A percentile compares a stretch with the other conserved stretches of the same genome.
Evolutionary conservation across 1,284 basidiomycete genomes (phyloP).

Genomic region (Termitomyces sp.): DNA sequence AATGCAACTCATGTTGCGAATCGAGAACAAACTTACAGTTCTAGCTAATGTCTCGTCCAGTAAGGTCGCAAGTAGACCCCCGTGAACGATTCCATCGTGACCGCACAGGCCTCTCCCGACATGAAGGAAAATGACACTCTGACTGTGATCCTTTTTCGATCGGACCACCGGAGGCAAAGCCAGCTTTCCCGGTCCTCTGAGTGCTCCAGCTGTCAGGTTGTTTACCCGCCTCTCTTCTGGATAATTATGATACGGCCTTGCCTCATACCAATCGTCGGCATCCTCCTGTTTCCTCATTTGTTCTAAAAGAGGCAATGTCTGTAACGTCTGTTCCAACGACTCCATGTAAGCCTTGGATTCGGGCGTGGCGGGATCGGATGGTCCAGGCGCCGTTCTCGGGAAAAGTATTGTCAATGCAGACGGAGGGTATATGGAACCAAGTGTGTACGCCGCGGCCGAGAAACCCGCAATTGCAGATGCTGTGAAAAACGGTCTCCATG

Average conservation of each 20-base stretch:
- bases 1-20: slow-evolving; percentile 17
- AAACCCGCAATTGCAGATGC: slow-evolving; percentile 24
- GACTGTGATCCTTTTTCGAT: slow-evolving; percentile 69
- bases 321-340: slow-evolving; percentile 65
- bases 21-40: slow-evolving; percentile 50
- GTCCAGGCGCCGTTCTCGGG: slow-evolving; percentile 17
- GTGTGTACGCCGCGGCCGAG: slow-evolving; percentile 19
- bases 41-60: slow-evolving; percentile 85
- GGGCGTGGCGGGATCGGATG: slow-evolving; percentile 51
- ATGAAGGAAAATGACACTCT: slow-evolving; percentile 71
- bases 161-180: slow-evolving; percentile 75
- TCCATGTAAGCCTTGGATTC: slow-evolving; percentile 58
- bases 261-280: slow-evolving; percentile 66
- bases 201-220: slow-evolving; percentile 78
- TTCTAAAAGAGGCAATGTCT: slow-evolving; percentile 58
- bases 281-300: slow-evolving; percentile 45
- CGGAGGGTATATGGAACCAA: slow-evolving; percentile 21
- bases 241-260: slow-evolving; percentile 68
- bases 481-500: slow-evolving; percentile 21
- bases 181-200: slow-evolving; percentile 82
- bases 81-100: slow-evolving; percentile 92
- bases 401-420: slow-evolving; percentile 19
- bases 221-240: slow-evolving; percentile 72
- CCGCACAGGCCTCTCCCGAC: slow-evolving; percentile 85
- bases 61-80: slow-evolving; percentile 86